Conservation (phyloP, 352 stramenopile species). For the Pythium angustatum region DNA sequence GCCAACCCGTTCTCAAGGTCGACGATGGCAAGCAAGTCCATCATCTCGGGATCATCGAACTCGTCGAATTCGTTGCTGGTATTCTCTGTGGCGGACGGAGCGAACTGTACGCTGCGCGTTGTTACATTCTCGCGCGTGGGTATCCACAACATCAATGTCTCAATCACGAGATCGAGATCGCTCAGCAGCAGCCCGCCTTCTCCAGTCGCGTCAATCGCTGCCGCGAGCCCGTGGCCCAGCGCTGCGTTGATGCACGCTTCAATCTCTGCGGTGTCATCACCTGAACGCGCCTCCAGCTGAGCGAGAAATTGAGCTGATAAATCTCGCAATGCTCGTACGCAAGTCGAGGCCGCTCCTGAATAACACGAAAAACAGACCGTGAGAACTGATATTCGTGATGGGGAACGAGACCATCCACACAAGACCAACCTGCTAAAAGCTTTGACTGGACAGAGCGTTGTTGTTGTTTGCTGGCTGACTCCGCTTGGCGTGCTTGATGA, state of each 20-base stretch:
- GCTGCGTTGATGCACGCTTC: not conserved
- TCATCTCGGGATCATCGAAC: constrained; percentile 49
- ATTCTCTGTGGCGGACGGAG: not conserved
- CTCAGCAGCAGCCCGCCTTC: constrained; percentile 3
- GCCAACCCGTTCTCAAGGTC: constrained; percentile 38
- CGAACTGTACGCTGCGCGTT: constrained; percentile 3
- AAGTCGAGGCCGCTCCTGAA: constrained; percentile 46
- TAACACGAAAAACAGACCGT: not conserved
- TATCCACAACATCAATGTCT: constrained; percentile 44
- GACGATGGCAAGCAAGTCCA: constrained; percentile 44
- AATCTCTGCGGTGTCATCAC: constrained; percentile 4
- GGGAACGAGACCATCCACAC: not conserved
- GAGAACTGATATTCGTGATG: not conserved
- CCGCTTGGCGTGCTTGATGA: constrained; percentile 16
- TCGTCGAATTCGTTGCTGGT: constrained; percentile 36
- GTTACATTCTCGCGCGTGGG: not conserved
- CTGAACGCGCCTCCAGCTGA: not conserved
- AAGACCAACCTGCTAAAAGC: constrained; percentile 6
- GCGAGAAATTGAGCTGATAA: constrained; percentile 18
- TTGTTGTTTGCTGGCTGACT: not conserved
- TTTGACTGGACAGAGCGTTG: not conserved
- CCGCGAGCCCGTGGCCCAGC: constrained; percentile 36
- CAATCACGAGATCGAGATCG: constrained; percentile 22
- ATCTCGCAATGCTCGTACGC: constrained; percentile 31
- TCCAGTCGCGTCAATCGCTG: constrained; percentile 37